These are phyloP conservation scores for Oleoguttula mirabilis DNA, from an alignment of 495 filamentous ascomycete species.

Conservation along the genomic window DNA sequence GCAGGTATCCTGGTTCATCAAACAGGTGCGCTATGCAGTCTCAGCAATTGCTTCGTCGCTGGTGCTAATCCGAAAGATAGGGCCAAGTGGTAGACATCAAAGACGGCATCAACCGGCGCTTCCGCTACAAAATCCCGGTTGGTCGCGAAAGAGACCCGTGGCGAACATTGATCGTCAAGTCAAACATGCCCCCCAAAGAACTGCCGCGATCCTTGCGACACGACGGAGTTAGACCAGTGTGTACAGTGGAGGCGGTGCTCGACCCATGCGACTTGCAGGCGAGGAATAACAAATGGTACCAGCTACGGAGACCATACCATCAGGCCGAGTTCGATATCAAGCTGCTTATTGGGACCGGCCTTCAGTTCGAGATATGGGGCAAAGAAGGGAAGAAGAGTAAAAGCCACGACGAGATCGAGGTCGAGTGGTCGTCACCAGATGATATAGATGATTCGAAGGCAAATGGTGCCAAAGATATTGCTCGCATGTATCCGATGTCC, in stretches of 20 bases:
- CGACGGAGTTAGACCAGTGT: not conserved
- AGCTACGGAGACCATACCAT: not conserved
- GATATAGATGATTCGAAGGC: not conserved
- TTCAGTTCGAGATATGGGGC: constrained; percentile 9
- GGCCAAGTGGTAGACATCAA: not conserved
- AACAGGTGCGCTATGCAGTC: no score
- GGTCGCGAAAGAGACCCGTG: not conserved
- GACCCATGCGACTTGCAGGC: constrained; percentile 1
- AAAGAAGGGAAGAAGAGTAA: not conserved
- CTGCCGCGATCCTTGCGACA: not conserved
- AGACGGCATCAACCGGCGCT: not conserved
- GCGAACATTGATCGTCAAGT: not conserved
- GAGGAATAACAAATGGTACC: constrained; percentile 11
- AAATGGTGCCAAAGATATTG: no score
- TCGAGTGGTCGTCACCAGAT: not conserved
- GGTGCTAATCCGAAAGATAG: not conserved
- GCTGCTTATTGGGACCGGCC: constrained; percentile 5
- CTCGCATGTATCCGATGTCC: no score
- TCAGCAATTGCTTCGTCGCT: no score
- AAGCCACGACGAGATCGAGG: constrained; percentile 4
- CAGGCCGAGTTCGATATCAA: constrained; percentile 8
- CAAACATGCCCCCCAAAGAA: not conserved
- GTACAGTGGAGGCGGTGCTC: not conserved
- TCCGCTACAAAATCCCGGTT: not conserved
- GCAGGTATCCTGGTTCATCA: constrained; percentile 5